These are phyloP conservation scores for Ophiostoma fasciatum DNA, from an alignment of 2,329 filamentous ascomycete species.

Conservation along the genomic window DNA sequence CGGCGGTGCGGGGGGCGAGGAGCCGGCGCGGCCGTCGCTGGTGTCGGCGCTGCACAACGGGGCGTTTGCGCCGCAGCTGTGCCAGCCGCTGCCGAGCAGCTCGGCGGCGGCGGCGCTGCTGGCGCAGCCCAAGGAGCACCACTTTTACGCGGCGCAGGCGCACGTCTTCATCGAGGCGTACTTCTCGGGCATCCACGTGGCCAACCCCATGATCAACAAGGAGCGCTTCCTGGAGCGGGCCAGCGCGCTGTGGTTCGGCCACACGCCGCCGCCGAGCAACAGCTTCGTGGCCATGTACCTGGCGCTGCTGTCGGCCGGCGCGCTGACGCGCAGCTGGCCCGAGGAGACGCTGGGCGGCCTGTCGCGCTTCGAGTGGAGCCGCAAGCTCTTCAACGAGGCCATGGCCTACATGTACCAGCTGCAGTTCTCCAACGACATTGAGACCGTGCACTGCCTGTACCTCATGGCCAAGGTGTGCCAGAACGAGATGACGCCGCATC, in stretches of 20 bases:
- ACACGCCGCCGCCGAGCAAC: not conserved
- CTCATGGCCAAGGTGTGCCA: not conserved
- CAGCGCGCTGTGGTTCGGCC: not conserved
- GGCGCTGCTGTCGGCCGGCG: not conserved
- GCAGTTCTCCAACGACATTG: not conserved
- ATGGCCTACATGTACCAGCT: not conserved
- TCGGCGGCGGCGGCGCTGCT: not conserved
- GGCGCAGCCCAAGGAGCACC: not conserved
- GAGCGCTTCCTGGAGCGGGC: not conserved
- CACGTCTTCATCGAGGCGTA: not conserved
- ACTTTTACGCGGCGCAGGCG: not conserved
- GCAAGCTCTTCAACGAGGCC: not conserved
- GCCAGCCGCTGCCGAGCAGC: not conserved
- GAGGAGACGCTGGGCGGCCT: not conserved
- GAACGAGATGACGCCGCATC: not conserved
- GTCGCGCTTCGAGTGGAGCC: not conserved
- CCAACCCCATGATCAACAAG: not conserved
- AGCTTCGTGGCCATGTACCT: slow-evolving; percentile 1
- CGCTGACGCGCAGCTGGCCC: not conserved
- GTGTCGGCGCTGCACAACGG: not conserved
- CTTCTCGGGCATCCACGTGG: not conserved
- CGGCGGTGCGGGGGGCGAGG: no score
- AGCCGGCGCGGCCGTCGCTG: not conserved
- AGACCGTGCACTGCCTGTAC: not conserved
- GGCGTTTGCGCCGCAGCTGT: not conserved